These are phyloP conservation scores for Drechslera avenae DNA, from an alignment of 2,329 filamentous ascomycete species.

Conservation along the genomic window DNA sequence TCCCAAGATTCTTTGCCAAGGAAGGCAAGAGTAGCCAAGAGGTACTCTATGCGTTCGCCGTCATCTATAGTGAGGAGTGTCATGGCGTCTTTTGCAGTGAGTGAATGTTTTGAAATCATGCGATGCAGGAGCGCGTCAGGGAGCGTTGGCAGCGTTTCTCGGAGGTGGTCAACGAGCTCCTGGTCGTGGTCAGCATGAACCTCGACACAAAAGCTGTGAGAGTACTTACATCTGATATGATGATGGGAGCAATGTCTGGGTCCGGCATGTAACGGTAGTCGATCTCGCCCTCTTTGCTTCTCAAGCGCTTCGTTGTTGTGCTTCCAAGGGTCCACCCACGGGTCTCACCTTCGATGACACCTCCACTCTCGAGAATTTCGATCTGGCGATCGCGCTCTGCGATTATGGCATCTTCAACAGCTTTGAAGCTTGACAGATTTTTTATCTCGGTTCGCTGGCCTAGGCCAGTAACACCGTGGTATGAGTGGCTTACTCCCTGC, in stretches of 20 bases:
- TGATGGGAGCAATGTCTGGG: slow-evolving; percentile 80
- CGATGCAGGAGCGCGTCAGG: slow-evolving; percentile 71
- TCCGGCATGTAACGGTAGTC: slow-evolving; percentile 99
- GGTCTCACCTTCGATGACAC: slow-evolving; percentile 80
- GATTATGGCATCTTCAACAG: slow-evolving; percentile 91
- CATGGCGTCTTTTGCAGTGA: slow-evolving; percentile 82
- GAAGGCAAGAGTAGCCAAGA: slow-evolving; percentile 65
- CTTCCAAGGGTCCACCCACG: slow-evolving; percentile 88
- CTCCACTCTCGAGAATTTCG: slow-evolving; percentile 73
- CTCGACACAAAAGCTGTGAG: neutral
- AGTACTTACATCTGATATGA: slow-evolving; percentile 63
- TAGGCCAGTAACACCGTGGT: slow-evolving; percentile 65
- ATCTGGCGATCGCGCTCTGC: slow-evolving; percentile 93
- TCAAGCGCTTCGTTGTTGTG: slow-evolving; percentile 77
- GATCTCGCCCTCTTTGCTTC: slow-evolving; percentile 94
- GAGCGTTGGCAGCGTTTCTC: slow-evolving; percentile 66
- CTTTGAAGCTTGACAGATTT: slow-evolving; percentile 92
- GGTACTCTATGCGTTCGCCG: slow-evolving; percentile 81
- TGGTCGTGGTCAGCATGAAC: slow-evolving; percentile 21
- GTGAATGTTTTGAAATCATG: slow-evolving; percentile 65
- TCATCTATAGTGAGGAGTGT: slow-evolving; percentile 78
- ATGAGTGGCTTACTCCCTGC: slow-evolving; percentile 50
- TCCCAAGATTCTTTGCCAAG: slow-evolving; percentile 12
- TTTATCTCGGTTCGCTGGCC: slow-evolving; percentile 97
- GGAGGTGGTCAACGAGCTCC: slow-evolving; percentile 70